phyloP scores from a whole-genome alignment of 176 grass and related monocot species.

The Aegilops bicornis region DNA sequence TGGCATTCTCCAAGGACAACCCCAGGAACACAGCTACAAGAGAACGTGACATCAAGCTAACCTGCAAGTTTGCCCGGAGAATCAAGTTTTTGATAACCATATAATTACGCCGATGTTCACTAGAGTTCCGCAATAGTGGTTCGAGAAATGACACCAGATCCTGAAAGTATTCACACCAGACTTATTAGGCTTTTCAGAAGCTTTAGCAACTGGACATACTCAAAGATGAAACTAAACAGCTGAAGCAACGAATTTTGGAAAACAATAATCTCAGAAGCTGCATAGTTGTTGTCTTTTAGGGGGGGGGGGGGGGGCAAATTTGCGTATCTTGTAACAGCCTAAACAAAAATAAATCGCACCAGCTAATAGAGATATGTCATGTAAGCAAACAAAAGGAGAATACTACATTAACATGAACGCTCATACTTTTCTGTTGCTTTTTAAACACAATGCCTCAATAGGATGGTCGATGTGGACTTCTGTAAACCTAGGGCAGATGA shows the following conservation, averaged over 20 bases:
- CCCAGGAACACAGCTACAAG: background rate
- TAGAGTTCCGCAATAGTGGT: conserved; percentile 87
- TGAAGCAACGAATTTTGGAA: conserved; percentile 8
- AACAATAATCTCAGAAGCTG: background rate
- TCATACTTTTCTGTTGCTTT: background rate
- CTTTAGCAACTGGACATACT: conserved; percentile 7
- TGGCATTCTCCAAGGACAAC: background rate
- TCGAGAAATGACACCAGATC: conserved; percentile 90
- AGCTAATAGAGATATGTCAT: background rate
- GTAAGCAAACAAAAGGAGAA: background rate
- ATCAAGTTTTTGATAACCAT: conserved; percentile 88
- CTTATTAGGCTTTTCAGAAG: conserved; percentile 18
- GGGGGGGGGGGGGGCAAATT: background rate
- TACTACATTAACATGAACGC: background rate
- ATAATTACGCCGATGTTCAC: conserved; percentile 81
- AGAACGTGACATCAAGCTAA: conserved; percentile 28
- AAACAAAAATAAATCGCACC: background rate
- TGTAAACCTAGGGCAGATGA: conserved; percentile 10
- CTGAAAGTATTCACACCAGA: conserved; percentile 46
- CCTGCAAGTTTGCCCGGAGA: conserved; percentile 80
- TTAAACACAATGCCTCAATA: background rate
- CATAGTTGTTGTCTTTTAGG: background rate
- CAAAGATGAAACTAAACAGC: conserved; percentile 32
- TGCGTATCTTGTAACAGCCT: background rate
- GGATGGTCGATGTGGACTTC: background rate